phyloP scores from a whole-genome alignment of 257 asterid genomes.

The Prunella vulgaris region DNA sequence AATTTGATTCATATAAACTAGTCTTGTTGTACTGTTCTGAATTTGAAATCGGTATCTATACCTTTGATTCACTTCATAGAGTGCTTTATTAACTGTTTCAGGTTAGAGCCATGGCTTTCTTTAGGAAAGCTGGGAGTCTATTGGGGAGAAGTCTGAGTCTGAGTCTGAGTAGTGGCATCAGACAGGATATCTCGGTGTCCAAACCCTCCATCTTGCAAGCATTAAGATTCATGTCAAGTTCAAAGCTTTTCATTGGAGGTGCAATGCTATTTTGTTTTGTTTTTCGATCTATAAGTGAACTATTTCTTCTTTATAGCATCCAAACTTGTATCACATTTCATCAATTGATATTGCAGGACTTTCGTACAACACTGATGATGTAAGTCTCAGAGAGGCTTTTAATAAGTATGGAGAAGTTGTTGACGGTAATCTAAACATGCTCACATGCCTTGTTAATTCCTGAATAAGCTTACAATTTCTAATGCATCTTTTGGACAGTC shows the following conservation, averaged over 20 bases:
- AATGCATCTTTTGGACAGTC: background rate
- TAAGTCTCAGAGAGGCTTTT: slow-evolving; percentile 55
- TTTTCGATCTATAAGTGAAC: background rate
- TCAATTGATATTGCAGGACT: slow-evolving; percentile 49
- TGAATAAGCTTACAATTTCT: background rate
- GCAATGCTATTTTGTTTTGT: background rate
- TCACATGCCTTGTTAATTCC: background rate
- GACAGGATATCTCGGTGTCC: slow-evolving; percentile 40
- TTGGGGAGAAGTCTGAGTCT: slow-evolving; percentile 36
- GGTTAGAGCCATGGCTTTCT: slow-evolving; percentile 60
- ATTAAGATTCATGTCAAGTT: slow-evolving; percentile 74
- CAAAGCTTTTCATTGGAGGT: slow-evolving; percentile 88
- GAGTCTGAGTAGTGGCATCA: slow-evolving; percentile 31
- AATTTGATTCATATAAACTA: background rate
- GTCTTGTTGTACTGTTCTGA: background rate
- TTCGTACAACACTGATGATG: slow-evolving; percentile 55
- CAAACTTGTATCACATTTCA: background rate
- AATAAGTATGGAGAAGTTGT: slow-evolving; percentile 66
- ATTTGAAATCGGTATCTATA: background rate
- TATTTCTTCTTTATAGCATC: background rate
- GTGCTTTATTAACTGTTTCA: background rate
- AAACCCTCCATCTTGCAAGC: slow-evolving; percentile 58
- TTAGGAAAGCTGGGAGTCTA: slow-evolving; percentile 58
- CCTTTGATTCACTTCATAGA: background rate
- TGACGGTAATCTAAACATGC: slow-evolving; percentile 47